Percentiles rank a stretch among this genome's conserved stretches.
Evolutionary conservation across 2,329 filamentous ascomycete species (phyloP).

Genomic region (Penicillium janthinellum): DNA sequence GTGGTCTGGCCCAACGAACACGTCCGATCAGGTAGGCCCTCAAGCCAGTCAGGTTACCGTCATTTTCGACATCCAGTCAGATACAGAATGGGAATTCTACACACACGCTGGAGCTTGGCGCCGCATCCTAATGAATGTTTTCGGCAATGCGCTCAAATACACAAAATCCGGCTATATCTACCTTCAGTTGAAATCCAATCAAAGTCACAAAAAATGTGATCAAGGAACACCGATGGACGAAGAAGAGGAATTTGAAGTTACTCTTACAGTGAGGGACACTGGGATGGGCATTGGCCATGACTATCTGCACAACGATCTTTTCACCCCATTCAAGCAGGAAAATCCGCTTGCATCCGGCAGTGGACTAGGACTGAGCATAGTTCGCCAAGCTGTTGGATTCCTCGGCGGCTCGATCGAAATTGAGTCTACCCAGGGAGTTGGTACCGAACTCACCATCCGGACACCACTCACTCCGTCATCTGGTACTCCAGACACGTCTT

Average conservation of each 20-base stretch:
- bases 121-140: constrained; percentile 51
- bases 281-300: constrained; percentile 32
- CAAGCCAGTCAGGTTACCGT: constrained; percentile 18
- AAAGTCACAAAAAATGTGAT: too few relatives aligned
- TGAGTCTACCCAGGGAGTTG: constrained; percentile 26
- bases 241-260: constrained; percentile 14
- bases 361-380: constrained; percentile 53
- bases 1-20: too few relatives aligned
- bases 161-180: constrained; percentile 45
- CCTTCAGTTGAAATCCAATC: constrained; percentile 34
- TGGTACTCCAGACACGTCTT: neutral
- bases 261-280: constrained; percentile 31
- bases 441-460: constrained; percentile 26
- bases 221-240: neutral
- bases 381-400: constrained; percentile 42
- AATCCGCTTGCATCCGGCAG: constrained; percentile 22
- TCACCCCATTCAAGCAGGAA: constrained; percentile 26
- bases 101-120: constrained; percentile 51
- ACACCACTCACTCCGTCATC: constrained; percentile 4
- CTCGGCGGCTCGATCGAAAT: constrained; percentile 33
- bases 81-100: constrained; percentile 44
- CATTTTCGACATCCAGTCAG: constrained; percentile 4
- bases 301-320: constrained; percentile 22
- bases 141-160: constrained; percentile 54
- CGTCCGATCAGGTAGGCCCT: constrained; percentile 4